Conservation (phyloP, 2,329 filamentous ascomycete species). For the Mollisia scopiformis region DNA sequence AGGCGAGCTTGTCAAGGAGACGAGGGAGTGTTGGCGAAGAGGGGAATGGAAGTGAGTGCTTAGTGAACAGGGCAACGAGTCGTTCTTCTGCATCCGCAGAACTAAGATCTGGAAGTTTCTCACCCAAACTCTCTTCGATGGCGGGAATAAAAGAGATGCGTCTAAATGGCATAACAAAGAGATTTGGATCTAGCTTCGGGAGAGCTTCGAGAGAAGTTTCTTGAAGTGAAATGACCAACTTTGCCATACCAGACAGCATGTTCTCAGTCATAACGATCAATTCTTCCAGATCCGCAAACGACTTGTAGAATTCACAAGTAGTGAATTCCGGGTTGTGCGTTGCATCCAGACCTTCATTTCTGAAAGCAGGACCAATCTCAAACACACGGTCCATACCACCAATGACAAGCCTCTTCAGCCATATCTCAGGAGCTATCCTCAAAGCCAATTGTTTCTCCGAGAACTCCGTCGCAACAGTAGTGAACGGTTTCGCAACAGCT, state of each 20-base stretch:
- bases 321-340: conserved; percentile 98
- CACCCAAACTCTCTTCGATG: conserved; percentile 69
- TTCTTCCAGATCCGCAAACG: conserved; percentile 76
- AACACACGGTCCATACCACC: conserved; percentile 89
- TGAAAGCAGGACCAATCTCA: conserved; percentile 89
- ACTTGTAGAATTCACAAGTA: conserved; percentile 95
- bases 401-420: conserved; percentile 89
- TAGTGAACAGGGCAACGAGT: conserved; percentile 57
- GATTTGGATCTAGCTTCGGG: conserved; percentile 49
- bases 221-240: conserved; percentile 51
- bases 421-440: conserved; percentile 91
- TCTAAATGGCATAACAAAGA: conserved; percentile 59
- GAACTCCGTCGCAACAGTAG: conserved; percentile 78
- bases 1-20: conserved; percentile 81
- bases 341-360: conserved; percentile 88
- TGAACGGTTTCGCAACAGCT: conserved; percentile 84
- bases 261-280: conserved; percentile 77
- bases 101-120: conserved; percentile 42
- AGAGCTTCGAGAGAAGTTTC: conserved; percentile 50
- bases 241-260: conserved; percentile 64
- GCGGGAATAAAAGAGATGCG: conserved; percentile 81
- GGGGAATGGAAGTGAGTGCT: conserved; percentile 52
- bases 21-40: conserved; percentile 60
- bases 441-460: conserved; percentile 72
- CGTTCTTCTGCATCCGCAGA: conserved; percentile 57